A percentile compares a stretch with the other conserved stretches of the same genome.
Evolutionary conservation across 169 alveolate species (phyloP).

Genomic region (Plasmodium gonderi): DNA sequence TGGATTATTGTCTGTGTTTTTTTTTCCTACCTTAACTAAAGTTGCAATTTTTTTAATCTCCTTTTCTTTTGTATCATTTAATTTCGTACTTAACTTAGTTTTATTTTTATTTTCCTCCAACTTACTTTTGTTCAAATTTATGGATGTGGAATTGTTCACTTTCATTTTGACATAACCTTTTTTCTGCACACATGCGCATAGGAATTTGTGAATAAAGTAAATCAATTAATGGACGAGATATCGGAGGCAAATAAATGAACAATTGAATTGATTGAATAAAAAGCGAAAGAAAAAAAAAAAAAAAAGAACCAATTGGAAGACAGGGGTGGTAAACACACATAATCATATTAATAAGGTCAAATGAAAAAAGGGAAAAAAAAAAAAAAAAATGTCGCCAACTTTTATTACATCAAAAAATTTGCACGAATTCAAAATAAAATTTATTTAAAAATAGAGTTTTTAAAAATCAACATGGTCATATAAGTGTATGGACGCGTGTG

Average conservation of each 20-base stretch:
- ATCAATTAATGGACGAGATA: no score
- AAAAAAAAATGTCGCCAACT: no score
- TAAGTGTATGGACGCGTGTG: not conserved
- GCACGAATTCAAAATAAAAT: no score
- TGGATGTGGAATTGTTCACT: not conserved
- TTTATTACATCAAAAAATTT: no score
- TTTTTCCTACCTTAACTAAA: not conserved
- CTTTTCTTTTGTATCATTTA: slow-evolving; percentile 4
- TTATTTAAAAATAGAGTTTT: no score
- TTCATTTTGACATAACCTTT: no score
- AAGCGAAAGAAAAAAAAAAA: not conserved
- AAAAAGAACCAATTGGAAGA: not conserved
- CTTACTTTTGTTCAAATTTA: slow-evolving; percentile 2
- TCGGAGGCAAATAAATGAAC: not conserved
- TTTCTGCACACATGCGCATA: no score
- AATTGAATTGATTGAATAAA: not conserved
- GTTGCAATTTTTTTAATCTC: not conserved
- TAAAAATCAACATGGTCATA: not conserved
- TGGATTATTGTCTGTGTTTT: not conserved
- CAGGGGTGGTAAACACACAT: not conserved
- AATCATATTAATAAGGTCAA: not conserved
- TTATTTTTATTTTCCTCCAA: not conserved
- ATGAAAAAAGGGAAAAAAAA: not conserved
- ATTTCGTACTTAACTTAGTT: not conserved
- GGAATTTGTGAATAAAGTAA: no score